Conservation (phyloP, 1,284 basidiomycete species). For the Pseudozyma tsukubaensis region DNA sequence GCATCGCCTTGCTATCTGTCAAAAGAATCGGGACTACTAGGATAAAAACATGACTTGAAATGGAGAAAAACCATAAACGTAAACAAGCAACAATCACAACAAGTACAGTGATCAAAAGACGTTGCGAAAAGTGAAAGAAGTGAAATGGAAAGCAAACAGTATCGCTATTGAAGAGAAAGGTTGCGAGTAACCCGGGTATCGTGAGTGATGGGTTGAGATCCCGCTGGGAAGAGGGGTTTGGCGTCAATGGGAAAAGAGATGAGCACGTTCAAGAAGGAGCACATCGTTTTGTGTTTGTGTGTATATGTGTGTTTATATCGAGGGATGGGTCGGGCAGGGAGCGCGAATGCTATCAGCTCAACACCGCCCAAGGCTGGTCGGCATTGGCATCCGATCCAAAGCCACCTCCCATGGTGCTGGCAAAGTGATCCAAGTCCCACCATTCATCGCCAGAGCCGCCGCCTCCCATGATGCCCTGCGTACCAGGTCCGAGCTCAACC, state of each 20-base stretch:
- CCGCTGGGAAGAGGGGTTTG: neutral
- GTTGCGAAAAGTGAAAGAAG: conserved; percentile 21
- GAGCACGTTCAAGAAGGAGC: conserved; percentile 6
- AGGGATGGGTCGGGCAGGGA: neutral
- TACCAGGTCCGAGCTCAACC: conserved; percentile 52
- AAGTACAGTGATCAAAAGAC: conserved; percentile 11
- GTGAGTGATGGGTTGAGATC: conserved; percentile 4
- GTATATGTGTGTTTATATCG: conserved; percentile 7
- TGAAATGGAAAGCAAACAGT: conserved; percentile 1
- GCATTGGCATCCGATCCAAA: conserved; percentile 42
- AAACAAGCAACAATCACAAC: conserved; percentile 12
- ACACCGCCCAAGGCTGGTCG: conserved; percentile 52
- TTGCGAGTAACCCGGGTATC: conserved; percentile 27
- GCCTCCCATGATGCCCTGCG: conserved; percentile 36
- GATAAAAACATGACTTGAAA: conserved; percentile 10
- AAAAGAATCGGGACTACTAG: conserved; percentile 1
- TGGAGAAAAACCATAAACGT: conserved; percentile 3
- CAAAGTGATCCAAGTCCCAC: conserved; percentile 56
- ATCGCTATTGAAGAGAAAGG: conserved; percentile 1
- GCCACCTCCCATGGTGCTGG: conserved; percentile 32
- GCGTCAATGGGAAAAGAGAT: neutral
- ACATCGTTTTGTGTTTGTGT: conserved; percentile 8
- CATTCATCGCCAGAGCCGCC: conserved; percentile 46
- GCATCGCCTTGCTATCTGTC: neutral
- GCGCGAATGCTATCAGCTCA: conserved; percentile 24